Conservation (phyloP, 148 eudicot species). For the Rhododendron molle region DNA sequence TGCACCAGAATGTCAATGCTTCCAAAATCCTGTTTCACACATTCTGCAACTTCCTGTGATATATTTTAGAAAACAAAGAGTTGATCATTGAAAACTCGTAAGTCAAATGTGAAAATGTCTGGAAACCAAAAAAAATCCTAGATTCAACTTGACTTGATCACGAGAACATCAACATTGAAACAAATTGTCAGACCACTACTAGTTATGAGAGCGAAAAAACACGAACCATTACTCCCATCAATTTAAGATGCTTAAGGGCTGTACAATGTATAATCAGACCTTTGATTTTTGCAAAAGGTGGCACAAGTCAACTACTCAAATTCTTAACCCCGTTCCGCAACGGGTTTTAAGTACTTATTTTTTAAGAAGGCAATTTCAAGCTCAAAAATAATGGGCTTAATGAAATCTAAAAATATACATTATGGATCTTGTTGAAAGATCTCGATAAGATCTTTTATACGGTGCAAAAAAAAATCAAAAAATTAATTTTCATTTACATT, state of each 20-base stretch:
- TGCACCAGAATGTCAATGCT: conserved; percentile 95
- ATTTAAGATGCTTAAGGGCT: neutral
- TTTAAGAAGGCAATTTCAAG: too few relatives aligned
- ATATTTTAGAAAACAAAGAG: neutral
- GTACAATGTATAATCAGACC: neutral
- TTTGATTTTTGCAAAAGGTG: neutral
- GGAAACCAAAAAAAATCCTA: neutral
- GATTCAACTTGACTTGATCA: neutral
- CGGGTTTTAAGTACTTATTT: too few relatives aligned
- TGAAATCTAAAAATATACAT: too few relatives aligned
- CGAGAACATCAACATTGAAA: neutral
- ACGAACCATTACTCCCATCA: neutral
- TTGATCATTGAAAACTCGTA: neutral
- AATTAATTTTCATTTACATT: too few relatives aligned
- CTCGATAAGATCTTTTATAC: too few relatives aligned
- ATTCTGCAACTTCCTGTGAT: conserved; percentile 75
- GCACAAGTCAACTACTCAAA: neutral
- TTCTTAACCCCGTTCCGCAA: too few relatives aligned
- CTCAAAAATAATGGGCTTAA: too few relatives aligned
- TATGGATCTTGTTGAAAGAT: too few relatives aligned
- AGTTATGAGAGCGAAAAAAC: too few relatives aligned
- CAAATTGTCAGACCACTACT: neutral
- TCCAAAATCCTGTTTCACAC: conserved; percentile 83
- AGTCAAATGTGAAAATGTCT: neutral
- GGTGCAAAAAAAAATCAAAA: too few relatives aligned